These are phyloP conservation scores for Theileria equi DNA, from an alignment of 169 alveolate genomes.

Conservation along the genomic window DNA sequence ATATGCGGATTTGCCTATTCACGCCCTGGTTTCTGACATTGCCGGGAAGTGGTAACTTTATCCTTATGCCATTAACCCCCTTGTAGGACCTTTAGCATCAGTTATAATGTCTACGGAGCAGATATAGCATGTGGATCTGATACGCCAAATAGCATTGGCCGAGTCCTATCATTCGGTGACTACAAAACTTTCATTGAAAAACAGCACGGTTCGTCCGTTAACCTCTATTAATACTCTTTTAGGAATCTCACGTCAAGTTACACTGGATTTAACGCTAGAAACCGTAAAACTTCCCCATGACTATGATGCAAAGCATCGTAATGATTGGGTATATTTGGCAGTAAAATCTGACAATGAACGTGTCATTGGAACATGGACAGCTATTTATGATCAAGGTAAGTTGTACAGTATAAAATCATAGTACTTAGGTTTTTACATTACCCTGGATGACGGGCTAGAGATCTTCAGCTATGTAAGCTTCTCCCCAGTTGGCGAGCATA, in stretches of 20 bases:
- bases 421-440: constrained; percentile 29
- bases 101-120: constrained; percentile 34
- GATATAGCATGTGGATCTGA: constrained; percentile 52
- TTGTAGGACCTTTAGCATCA: constrained; percentile 28
- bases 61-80: not conserved
- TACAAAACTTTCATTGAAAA: constrained; percentile 10
- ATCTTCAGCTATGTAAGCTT: constrained; percentile 34
- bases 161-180: constrained; percentile 51
- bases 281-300: not conserved
- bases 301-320: not conserved
- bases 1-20: constrained; percentile 59
- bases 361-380: constrained; percentile 56
- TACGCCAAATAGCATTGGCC: constrained; percentile 47
- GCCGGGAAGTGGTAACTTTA: constrained; percentile 47
- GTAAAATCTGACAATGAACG: constrained; percentile 23
- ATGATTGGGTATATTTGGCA: constrained; percentile 36
- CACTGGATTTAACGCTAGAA: constrained; percentile 45
- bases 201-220: constrained; percentile 24
- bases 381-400: constrained; percentile 58
- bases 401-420: not conserved
- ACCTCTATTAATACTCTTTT: not conserved
- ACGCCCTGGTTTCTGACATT: constrained; percentile 44
- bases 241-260: constrained; percentile 15
- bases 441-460: constrained; percentile 9
- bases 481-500: constrained; percentile 26